These are phyloP conservation scores for Neopestalotiopsis clavispora DNA, from an alignment of 2,329 filamentous ascomycete genomes.

Conservation along the genomic window DNA sequence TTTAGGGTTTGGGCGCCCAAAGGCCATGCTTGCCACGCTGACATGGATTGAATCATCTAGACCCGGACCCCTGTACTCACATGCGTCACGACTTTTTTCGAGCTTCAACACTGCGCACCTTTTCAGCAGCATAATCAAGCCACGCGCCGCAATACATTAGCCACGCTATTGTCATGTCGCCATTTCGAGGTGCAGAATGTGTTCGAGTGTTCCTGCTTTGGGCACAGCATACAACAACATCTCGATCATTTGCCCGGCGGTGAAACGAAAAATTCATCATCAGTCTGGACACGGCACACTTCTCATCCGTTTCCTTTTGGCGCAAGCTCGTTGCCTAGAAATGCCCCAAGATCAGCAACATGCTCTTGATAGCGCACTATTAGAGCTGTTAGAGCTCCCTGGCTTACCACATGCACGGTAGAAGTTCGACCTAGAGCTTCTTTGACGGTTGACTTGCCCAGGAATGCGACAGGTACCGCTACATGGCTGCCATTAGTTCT, in stretches of 20 bases:
- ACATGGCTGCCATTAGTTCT: neutral
- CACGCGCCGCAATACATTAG: neutral
- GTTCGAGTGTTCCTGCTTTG: neutral
- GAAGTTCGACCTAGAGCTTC: neutral
- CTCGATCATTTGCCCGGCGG: neutral
- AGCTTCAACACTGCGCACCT: neutral
- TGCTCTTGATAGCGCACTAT: neutral
- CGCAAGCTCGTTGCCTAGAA: neutral
- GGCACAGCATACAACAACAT: neutral
- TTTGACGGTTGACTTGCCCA: neutral
- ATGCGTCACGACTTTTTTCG: constrained; percentile 9
- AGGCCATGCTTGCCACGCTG: neutral
- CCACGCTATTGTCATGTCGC: neutral
- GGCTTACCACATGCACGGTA: constrained; percentile 1
- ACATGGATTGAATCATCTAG: constrained; percentile 3
- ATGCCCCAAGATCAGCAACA: neutral
- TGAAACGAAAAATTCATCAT: neutral
- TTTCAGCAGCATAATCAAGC: neutral
- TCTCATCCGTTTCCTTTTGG: neutral
- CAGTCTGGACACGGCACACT: neutral
- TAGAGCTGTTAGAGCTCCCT: neutral
- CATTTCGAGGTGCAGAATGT: neutral
- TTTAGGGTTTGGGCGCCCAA: neutral
- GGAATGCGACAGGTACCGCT: neutral
- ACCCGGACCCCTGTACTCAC: neutral